These are phyloP conservation scores for Nicotiana sylvestris DNA, from an alignment of 257 asterid genomes.

Conservation along the genomic window DNA sequence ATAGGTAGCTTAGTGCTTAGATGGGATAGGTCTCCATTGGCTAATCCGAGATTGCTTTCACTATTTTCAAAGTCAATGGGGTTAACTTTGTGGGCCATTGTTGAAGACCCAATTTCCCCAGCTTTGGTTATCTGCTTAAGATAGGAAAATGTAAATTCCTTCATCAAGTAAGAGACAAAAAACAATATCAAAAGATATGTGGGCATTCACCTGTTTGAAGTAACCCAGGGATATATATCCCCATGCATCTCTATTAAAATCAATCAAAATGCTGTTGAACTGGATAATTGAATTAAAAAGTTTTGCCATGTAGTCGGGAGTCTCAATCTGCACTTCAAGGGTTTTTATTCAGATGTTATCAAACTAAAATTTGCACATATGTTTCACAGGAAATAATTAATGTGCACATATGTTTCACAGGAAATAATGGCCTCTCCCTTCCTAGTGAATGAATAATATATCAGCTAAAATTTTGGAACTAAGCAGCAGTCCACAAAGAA, in stretches of 20 bases:
- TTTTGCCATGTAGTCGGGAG: slow-evolving; percentile 86
- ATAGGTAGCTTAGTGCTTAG: slow-evolving; percentile 71
- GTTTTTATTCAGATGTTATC: background rate
- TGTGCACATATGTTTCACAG: too few species aligned
- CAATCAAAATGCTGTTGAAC: slow-evolving; percentile 75
- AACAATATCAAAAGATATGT: background rate
- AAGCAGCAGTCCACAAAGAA: background rate
- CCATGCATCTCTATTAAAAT: slow-evolving; percentile 76
- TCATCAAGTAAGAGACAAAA: background rate
- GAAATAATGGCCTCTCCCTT: too few species aligned
- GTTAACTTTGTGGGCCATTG: slow-evolving; percentile 95
- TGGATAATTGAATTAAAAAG: slow-evolving; percentile 57
- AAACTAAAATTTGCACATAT: too few species aligned
- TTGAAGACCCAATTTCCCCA: slow-evolving; percentile 88
- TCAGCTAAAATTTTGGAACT: too few species aligned
- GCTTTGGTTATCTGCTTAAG: slow-evolving; percentile 70
- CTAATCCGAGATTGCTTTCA: slow-evolving; percentile 78
- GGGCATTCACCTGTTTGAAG: slow-evolving; percentile 66
- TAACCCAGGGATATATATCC: slow-evolving; percentile 78
- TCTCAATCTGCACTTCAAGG: slow-evolving; percentile 57
- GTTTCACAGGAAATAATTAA: too few species aligned
- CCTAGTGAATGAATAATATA: too few species aligned
- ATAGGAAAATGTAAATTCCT: background rate
- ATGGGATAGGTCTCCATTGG: slow-evolving; percentile 61
- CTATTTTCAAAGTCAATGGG: slow-evolving; percentile 92